phyloP scores from a whole-genome alignment of 345 rosid genomes.

The Eucalyptus sp. region DNA sequence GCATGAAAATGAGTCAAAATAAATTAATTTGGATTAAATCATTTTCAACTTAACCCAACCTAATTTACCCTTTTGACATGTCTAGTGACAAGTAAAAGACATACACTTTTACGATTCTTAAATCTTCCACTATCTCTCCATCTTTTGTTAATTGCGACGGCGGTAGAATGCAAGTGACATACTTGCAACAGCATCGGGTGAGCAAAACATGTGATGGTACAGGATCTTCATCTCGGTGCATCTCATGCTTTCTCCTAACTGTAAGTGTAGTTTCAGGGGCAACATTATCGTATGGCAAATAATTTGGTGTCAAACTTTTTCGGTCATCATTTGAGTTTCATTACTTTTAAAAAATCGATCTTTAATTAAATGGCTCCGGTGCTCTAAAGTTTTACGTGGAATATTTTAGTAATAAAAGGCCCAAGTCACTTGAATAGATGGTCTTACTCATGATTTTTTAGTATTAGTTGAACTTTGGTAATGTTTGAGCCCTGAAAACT shows the following conservation, averaged over 20 bases:
- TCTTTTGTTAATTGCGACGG: neutral
- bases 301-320: neutral
- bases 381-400: neutral
- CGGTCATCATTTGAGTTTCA: neutral
- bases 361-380: neutral
- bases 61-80: neutral
- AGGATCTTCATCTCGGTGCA: neutral
- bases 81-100: neutral
- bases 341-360: neutral
- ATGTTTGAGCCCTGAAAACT: neutral
- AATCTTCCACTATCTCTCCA: neutral
- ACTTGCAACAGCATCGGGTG: neutral
- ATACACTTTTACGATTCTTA: neutral
- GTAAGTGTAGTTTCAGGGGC: neutral
- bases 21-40: neutral
- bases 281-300: neutral
- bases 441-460: neutral
- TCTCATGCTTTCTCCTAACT: neutral
- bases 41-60: neutral
- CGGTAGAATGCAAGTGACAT: neutral
- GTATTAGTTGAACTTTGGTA: neutral
- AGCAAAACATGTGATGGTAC: neutral
- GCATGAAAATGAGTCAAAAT: too few species aligned
- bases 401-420: neutral
- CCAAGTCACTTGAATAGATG: neutral